Base-by-base conservation (phyloP, 75 land plant genomes). In the Azolla pinnata region DNA sequence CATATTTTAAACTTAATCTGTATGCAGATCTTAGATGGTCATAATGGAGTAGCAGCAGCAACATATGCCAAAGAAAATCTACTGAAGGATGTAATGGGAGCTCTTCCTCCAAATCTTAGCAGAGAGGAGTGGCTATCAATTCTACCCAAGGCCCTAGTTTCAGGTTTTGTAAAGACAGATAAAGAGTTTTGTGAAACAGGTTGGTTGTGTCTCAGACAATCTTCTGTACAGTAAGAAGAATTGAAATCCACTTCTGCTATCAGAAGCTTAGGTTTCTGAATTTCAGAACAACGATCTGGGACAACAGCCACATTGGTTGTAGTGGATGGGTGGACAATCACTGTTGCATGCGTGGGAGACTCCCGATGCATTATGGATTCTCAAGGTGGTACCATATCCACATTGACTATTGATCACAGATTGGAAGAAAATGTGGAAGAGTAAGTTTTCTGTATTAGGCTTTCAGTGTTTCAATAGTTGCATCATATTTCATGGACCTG, bases 261-360 rank as follows among this genome's bases (percentile, higher is more conserved):
- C 14, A 30, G 25, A 19, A 17, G 54, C 28, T 54, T 5, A 30
- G 14, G 28, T 17, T 31, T n/a, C 32, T 19, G 16, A 3, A 23
- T 35, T 35, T 1, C 78, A 89, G 97, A 77, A 57, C 76, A 81
- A 79, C 69, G 83, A 19, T 90, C 97, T 29, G 97, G 97, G 49
- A 90, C 97, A 5, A 90, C 97, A 53, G 97, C 64, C 14, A 90
- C 97, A 5, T 77, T 90, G 69, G 92, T 90, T 34, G 81, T 90
- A 54, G 56, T 90, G 18, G 97, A 90, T 68, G 85, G 96, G 47
- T 90, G 90, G 96, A 83, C 84, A 14, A 68, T 86, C 3, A 90
- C 96, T 25, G 87, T 83, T 33, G 92, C 97, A 46, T 90, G 79
- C 23, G 97, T 90, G 50, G 97, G 97, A 33, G 97, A 90, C 61